phyloP scores from a whole-genome alignment of 2,329 filamentous ascomycete genomes.

The Hymenoscyphus albidus region DNA sequence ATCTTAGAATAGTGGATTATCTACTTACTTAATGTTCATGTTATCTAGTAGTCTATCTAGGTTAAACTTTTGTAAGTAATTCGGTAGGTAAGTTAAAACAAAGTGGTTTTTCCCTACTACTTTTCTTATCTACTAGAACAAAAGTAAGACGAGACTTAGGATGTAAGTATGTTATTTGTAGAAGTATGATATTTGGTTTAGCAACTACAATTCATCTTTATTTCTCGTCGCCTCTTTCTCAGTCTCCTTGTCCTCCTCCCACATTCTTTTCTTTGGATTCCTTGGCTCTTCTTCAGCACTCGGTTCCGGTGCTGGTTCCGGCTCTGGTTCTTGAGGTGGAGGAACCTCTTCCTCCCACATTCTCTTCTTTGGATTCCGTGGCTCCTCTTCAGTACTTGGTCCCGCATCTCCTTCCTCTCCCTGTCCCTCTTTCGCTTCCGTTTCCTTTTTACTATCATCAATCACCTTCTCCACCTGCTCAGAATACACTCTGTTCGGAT shows the following conservation, averaged over 20 bases:
- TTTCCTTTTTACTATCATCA: slow-evolving; percentile 35
- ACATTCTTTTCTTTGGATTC: slow-evolving; percentile 61
- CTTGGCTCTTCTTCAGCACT: slow-evolving; percentile 19
- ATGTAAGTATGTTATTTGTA: neutral
- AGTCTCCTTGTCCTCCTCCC: slow-evolving; percentile 48
- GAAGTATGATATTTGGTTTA: neutral
- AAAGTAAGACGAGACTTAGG: neutral
- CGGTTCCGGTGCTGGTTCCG: too few species aligned
- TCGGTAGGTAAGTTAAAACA: too few species aligned
- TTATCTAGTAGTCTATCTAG: too few species aligned
- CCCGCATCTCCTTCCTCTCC: slow-evolving; percentile 24
- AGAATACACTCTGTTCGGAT: slow-evolving; percentile 38
- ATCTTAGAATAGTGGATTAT: too few species aligned
- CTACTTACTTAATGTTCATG: too few species aligned
- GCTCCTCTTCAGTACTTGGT: slow-evolving; percentile 6
- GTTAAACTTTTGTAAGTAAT: too few species aligned
- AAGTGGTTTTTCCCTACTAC: too few species aligned
- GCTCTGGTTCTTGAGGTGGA: too few species aligned
- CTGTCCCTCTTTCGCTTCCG: slow-evolving; percentile 33
- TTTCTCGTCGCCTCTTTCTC: slow-evolving; percentile 27
- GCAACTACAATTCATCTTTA: slow-evolving; percentile 34
- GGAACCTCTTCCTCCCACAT: slow-evolving; percentile 50
- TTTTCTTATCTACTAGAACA: too few species aligned
- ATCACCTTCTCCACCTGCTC: slow-evolving; percentile 55
- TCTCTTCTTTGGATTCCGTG: slow-evolving; percentile 56